Percentiles rank a stretch among this genome's conserved stretches.
Evolutionary conservation across 441 rosid species (phyloP).

Genomic region (Jatropha podagrica): DNA sequence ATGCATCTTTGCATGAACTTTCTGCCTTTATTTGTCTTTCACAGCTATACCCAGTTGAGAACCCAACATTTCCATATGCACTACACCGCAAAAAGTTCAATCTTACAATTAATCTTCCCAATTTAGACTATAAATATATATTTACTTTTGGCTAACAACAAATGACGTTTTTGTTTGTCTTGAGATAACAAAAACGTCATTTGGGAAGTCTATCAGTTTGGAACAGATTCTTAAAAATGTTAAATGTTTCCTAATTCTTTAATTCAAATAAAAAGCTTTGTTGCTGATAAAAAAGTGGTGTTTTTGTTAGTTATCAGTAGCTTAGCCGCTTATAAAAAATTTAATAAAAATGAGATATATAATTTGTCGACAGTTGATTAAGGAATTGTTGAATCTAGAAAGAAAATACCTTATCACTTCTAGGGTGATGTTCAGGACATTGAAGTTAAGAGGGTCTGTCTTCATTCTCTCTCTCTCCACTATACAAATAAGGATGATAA

Average conservation of each 20-base stretch:
- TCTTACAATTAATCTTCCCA: background rate
- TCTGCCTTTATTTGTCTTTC: constrained; percentile 21
- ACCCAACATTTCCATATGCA: constrained; percentile 51
- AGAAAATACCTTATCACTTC: constrained; percentile 46
- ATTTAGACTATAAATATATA: background rate
- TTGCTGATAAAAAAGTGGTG: too few species aligned
- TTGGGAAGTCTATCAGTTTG: too few species aligned
- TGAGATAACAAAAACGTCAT: too few species aligned
- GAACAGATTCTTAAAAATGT: too few species aligned
- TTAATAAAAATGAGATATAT: too few species aligned
- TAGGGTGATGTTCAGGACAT: constrained; percentile 31
- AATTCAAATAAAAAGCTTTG: too few species aligned
- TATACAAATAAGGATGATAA: constrained; percentile 39
- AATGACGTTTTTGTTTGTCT: too few species aligned
- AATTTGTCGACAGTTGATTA: too few species aligned
- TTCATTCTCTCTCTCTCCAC: constrained; percentile 38
- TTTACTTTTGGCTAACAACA: background rate
- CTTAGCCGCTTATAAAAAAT: too few species aligned
- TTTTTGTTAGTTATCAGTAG: too few species aligned
- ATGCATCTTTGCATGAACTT: constrained; percentile 24
- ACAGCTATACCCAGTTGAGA: constrained; percentile 43
- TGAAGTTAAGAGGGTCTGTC: constrained; percentile 51
- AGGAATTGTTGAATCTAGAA: too few species aligned
- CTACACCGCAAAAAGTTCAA: constrained; percentile 12
- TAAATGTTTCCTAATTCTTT: too few species aligned